Evolutionary conservation across 2,329 filamentous ascomycete species (phyloP).

Genomic region (Onygenales sp.): DNA sequence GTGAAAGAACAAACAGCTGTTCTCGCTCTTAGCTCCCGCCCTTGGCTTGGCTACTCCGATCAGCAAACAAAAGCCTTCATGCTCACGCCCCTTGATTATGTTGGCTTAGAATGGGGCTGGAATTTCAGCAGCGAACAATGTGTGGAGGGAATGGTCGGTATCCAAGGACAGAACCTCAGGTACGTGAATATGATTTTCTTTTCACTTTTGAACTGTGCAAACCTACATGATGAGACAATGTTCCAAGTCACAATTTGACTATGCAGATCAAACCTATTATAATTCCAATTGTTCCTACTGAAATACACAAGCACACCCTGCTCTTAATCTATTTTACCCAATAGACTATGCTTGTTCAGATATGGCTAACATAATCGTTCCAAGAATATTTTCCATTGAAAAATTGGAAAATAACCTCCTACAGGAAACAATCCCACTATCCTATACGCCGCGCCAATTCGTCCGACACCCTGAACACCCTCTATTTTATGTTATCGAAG

Average conservation of each 20-base stretch:
- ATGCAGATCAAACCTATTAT: conserved; percentile 39
- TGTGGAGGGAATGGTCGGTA: conserved; percentile 85
- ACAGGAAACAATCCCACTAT: conserved; percentile 74
- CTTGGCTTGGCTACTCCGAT: conserved; percentile 95
- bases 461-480: conserved; percentile 79
- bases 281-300: conserved; percentile 97
- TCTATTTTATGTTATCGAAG: conserved; percentile 87
- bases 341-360: background rate
- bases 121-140: conserved; percentile 95
- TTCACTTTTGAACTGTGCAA: conserved; percentile 2
- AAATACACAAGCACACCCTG: conserved; percentile 26
- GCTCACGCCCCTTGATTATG: conserved; percentile 83
- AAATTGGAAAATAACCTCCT: conserved; percentile 77
- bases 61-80: conserved; percentile 79
- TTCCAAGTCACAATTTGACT: conserved; percentile 24
- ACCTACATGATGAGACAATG: conserved; percentile 53
- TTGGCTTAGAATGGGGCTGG: conserved; percentile 84
- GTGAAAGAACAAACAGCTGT: conserved; percentile 78
- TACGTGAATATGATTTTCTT: conserved; percentile 38
- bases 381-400: conserved; percentile 80
- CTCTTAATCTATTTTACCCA: background rate
- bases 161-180: conserved; percentile 80
- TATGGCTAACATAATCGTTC: conserved; percentile 1
- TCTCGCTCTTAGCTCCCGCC: conserved; percentile 78
- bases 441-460: conserved; percentile 83